Base-by-base conservation (phyloP, 257 asterid genomes). In the Mentha longifolia region DNA sequence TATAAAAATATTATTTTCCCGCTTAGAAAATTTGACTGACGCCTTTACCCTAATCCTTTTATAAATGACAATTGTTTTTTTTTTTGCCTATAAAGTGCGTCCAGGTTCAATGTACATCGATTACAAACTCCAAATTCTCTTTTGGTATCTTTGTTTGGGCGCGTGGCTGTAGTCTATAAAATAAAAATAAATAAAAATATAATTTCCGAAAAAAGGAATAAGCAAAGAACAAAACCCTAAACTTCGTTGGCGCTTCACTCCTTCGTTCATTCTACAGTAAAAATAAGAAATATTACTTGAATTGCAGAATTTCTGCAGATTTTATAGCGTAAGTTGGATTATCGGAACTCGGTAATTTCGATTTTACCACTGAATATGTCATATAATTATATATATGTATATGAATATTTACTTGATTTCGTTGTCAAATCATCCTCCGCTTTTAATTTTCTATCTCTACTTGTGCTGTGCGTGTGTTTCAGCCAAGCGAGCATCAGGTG, bases 101-200 rank as follows among this genome's bases (percentile, higher is more conserved):
- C 83, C 57, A 70, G 45, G 78, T 79, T 79, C 80, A 75, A 39
- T 75, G 83, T 14, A 67, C 15, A 65, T 22, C 43, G 41, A 43
- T 8, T 3, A 3, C 78, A 13, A 41, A 20, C 54, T 52, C 67
- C 39, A 33, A 46, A 5, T 65, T 37, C 62, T 51, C 56, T 47
- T 78, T 39, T 17, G 49, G 45, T 0, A 13, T 35, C 8, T 22
- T 56, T 51, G 57, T 20, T 19, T 54, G 60, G 1, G 60, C 35
- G 60, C 60, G 57, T 17, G 57, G 57, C 13, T 17, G 57, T 3
- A 3, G 19, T 7, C 20, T n/a, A 22, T 14, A n/a, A 49, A 7
- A 1, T 17, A 28, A 28, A 28, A 22, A 20, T 7, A 51, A 51
- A 42, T 33, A 25, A 22, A 22, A 22, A 22, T 22, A 22, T 22